A percentile compares a stretch with the other conserved stretches of the same genome.
phyloP scores from a whole-genome alignment of 805 yeast genomes.

The Teunomyces aglyptinius region DNA sequence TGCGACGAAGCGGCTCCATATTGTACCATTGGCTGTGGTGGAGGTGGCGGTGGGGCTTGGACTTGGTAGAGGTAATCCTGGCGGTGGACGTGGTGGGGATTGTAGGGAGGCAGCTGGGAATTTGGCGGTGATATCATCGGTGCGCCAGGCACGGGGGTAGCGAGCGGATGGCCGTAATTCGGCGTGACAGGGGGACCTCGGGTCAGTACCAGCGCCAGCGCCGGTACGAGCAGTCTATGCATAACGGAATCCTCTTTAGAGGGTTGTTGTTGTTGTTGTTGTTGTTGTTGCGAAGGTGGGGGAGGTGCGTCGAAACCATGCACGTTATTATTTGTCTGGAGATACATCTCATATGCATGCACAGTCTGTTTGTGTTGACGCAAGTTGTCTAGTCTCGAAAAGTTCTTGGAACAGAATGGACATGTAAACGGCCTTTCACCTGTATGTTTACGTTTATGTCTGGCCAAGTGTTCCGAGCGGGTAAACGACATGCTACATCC shows the following conservation, averaged over 20 bases:
- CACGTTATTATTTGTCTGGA: conserved; percentile 4
- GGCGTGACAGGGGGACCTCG: neutral
- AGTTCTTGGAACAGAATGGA: conserved; percentile 73
- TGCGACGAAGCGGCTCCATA: neutral
- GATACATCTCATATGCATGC: conserved; percentile 40
- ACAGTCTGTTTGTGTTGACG: conserved; percentile 87
- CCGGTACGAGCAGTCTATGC: neutral
- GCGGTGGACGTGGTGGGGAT: conserved; percentile 16
- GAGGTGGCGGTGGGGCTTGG: conserved; percentile 7
- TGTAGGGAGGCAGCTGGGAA: conserved; percentile 22
- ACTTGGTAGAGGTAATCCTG: conserved; percentile 10
- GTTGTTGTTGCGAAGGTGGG: neutral
- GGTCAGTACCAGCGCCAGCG: neutral
- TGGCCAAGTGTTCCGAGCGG: conserved; percentile 85
- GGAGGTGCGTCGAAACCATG: neutral
- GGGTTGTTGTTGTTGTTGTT: conserved; percentile 11
- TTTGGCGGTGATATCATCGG: conserved; percentile 26
- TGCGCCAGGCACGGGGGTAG: neutral
- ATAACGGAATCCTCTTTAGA: conserved; percentile 5
- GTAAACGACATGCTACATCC: conserved; percentile 88
- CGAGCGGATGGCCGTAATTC: neutral
- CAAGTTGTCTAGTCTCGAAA: conserved; percentile 81
- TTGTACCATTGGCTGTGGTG: neutral
- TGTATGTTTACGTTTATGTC: conserved; percentile 91
- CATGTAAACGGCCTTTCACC: conserved; percentile 94